Base-by-base conservation (phyloP, 169 alveolate genomes). In the Plasmodium falciparum region DNA sequence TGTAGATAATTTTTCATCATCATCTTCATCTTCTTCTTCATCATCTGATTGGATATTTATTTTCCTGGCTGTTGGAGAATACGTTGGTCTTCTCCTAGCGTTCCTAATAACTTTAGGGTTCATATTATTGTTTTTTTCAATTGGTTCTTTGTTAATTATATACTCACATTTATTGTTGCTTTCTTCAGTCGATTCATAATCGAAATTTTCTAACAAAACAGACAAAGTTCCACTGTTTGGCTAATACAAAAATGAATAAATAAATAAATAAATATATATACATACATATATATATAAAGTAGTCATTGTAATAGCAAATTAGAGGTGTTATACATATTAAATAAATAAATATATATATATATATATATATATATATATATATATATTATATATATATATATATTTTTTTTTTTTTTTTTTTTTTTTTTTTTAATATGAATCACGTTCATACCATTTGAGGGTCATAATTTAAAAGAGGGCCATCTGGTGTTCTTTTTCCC, bases 401-500 rank as follows among this genome's bases (percentile, higher is more conserved):
- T 29, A 62, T 22, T 26, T 63, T 63, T 26, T 33, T 13, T 59
- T 17, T 8, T 7, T 17, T 59, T 59, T 3, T 63, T 63, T 65
- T 45, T 45, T 29, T 29, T 29, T 2, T 33, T 33, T 33, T 33
- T 33, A 33, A 33, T 33, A 33, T 33, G 45, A 33, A 2, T 26
- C 43, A 24, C n/a, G 24, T 65, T 13, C 71, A 59, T 78, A 78
- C 89, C 33, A 33, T 78, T 70, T 66, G 62, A 1, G 78, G 89
- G 50, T 78, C 50, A 39, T 78, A 78, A 43, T 78, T 66, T 24
- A 78, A 49, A 15, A 78, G 89, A 17, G 89, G 89, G 4, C 89
- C 89, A 59, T 78, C 89, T 8, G 89, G 89, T n/a, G 78, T 63
- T 17, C 89, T 78, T 26, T 78, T 78, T 47, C 89, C 89, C 89